Percentiles rank a stretch among this genome's conserved stretches.
Conservation (phyloP, 139 green algal genomes). For the Raphidocelis subcapitata region DNA sequence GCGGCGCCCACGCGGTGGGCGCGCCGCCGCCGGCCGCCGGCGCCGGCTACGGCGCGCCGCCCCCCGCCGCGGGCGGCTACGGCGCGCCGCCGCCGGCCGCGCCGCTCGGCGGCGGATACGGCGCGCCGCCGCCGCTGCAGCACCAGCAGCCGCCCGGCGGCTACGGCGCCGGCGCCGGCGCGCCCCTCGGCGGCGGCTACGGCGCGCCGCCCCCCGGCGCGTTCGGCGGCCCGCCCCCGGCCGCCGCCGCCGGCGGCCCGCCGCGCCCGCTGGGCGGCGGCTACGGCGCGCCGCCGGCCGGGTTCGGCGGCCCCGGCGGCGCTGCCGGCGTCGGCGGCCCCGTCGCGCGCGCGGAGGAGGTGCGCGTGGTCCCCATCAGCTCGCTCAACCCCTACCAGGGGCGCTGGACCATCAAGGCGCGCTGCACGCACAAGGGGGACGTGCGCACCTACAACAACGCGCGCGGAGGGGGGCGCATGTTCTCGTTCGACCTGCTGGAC, state of each 20-base stretch:
- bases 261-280: constrained; percentile 11
- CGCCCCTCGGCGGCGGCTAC: neutral
- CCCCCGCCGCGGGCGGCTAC: constrained; percentile 10
- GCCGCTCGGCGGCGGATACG: constrained; percentile 14
- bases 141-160: no score
- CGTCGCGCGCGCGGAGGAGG: constrained; percentile 21
- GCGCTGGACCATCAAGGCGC: constrained; percentile 93
- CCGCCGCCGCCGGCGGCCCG: neutral
- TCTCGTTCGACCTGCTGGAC: constrained; percentile 94
- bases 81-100: constrained; percentile 6
- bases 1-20: no score
- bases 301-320: neutral
- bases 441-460: constrained; percentile 74
- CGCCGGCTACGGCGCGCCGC: constrained; percentile 17
- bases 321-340: constrained; percentile 28
- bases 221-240: constrained; percentile 8
- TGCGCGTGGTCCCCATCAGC: constrained; percentile 81
- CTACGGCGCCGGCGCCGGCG: neutral
- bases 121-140: neutral
- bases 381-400: constrained; percentile 92
- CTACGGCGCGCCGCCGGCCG: neutral
- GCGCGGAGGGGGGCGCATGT: constrained; percentile 86
- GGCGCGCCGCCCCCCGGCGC: neutral
- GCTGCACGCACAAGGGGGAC: constrained; percentile 81
- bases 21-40: neutral